Conservation (phyloP, 23 red algal genomes). For the Pyropia yezoensis region DNA sequence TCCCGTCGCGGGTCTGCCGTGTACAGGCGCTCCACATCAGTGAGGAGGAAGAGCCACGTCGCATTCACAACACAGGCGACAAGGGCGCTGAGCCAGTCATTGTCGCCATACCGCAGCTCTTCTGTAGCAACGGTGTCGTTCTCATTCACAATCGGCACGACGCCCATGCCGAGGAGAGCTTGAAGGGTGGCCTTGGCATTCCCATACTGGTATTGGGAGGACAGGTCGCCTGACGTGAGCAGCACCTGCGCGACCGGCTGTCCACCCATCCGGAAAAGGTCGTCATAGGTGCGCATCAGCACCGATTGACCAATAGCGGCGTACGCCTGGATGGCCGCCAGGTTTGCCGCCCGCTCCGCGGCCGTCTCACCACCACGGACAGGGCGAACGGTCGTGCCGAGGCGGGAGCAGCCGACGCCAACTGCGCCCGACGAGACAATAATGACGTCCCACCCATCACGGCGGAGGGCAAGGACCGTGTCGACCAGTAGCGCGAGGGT, state of each 20-base stretch:
- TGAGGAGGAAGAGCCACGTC: slow-evolving; percentile 94
- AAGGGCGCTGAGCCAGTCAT: slow-evolving; percentile 76
- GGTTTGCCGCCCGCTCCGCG: slow-evolving; percentile 22
- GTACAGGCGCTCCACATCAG: slow-evolving; percentile 94
- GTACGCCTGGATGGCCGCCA: slow-evolving; percentile 77
- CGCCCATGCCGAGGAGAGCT: slow-evolving; percentile 72
- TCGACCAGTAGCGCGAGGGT: slow-evolving; percentile 85
- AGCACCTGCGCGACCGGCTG: slow-evolving; percentile 87
- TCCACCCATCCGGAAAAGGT: slow-evolving; percentile 65
- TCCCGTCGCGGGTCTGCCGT: slow-evolving; percentile 73
- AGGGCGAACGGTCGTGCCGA: slow-evolving; percentile 58
- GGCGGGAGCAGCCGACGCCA: slow-evolving; percentile 78
- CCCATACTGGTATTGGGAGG: slow-evolving; percentile 74
- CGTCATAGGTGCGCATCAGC: slow-evolving; percentile 87
- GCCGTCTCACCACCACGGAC: slow-evolving; percentile 5
- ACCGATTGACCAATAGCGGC: slow-evolving; percentile 89
- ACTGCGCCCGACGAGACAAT: slow-evolving; percentile 94
- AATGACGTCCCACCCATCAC: slow-evolving; percentile 61
- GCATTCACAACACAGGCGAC: slow-evolving; percentile 79
- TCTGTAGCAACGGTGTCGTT: slow-evolving; percentile 73
- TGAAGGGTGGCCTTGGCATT: slow-evolving; percentile 82
- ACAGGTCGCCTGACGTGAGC: slow-evolving; percentile 71
- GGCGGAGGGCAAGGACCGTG: slow-evolving; percentile 67
- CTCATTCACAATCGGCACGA: slow-evolving; percentile 84
- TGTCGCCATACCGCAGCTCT: slow-evolving; percentile 84